These are phyloP conservation scores for Phaeophleospora eucalypticola DNA, from an alignment of 2,329 filamentous ascomycete genomes.

Conservation along the genomic window DNA sequence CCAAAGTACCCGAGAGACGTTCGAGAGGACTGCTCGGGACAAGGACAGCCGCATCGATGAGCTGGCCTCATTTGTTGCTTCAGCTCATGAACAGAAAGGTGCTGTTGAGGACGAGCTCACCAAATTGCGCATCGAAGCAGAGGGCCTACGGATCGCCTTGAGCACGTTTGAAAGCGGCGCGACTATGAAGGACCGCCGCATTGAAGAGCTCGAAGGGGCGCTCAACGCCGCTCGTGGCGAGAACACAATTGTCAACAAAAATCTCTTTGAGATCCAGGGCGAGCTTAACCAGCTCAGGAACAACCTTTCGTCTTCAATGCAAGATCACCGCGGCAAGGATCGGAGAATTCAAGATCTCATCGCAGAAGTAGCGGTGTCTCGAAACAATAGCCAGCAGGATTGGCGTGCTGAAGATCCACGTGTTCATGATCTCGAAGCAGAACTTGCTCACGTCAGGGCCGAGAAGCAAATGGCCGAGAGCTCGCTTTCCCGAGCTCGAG, in stretches of 20 bases:
- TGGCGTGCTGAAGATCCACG: neutral
- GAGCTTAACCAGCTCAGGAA: neutral
- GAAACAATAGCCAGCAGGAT: neutral
- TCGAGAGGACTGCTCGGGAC: constrained; percentile 6
- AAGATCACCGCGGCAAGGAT: neutral
- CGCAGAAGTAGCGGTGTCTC: neutral
- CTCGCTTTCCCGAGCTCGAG: constrained; percentile 1
- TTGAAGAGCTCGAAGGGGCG: neutral
- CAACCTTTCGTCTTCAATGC: neutral
- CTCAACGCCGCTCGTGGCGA: neutral
- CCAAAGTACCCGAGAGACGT: neutral
- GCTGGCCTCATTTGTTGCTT: constrained; percentile 12
- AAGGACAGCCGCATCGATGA: constrained; percentile 20
- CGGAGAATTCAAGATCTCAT: neutral
- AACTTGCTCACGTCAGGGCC: constrained; percentile 4
- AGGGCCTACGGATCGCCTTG: constrained; percentile 19
- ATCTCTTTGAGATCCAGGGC: neutral
- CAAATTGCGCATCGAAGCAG: constrained; percentile 4
- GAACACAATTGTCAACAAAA: neutral
- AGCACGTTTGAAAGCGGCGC: constrained; percentile 18
- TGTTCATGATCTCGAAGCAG: constrained; percentile 3
- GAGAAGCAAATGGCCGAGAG: constrained; percentile 8
- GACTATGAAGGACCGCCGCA: neutral
- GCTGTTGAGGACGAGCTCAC: constrained; percentile 6
- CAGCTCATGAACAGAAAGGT: constrained; percentile 1